Evolutionary conservation across 2,329 filamentous ascomycete species (phyloP), one percentile per base, ranked within the genome.

Genomic region (Cyphellophora attinorum): DNA sequence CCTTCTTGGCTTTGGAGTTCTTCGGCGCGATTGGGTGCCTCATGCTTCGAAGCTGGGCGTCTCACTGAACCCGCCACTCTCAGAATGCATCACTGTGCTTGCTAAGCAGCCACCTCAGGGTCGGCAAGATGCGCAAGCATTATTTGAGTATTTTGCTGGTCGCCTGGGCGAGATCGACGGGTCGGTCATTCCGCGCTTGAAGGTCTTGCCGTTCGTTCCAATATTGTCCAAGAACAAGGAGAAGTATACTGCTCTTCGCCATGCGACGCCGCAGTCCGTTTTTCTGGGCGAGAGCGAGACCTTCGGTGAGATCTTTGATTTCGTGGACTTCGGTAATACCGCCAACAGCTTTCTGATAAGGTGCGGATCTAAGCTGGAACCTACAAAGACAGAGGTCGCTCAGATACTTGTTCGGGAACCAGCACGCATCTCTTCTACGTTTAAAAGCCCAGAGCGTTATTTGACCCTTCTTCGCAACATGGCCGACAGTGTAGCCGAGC

Each of bases 231-330:
- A 43, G 32, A 43, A 30, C 44, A 50, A 46, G 14, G 53, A 53
- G 28, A 68, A 69, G 59, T 27, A 33, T 53, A 15, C 29, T 11
- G 39, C 42, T 30, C 48, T 73, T 29, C 62, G 67, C 46, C 70
- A 76, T 47, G 68, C 86, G 29, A 68, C 74, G 11, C 89, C 91
- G 4, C 72, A 70, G 29, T 68, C 77, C 27, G 86, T 81, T 43
- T 98, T 94, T 55, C 68, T 98, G 2, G 91, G 91, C 6, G 67
- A 72, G 19, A 67, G 71, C 34, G 64, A 74, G 36, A 70, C 79
- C 46, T 98, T 93, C 50, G 81, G 76, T 8, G 83, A 93, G 19
- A 93, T 98, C 19, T 94, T 98, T 47, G 86, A 96, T 54, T 98
- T 95, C 58, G 88, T 96, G 11, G 84, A 96, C 54, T 98, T 95